Base-by-base conservation (phyloP, 208 protist species). In the Trypanosoma grayi region DNA sequence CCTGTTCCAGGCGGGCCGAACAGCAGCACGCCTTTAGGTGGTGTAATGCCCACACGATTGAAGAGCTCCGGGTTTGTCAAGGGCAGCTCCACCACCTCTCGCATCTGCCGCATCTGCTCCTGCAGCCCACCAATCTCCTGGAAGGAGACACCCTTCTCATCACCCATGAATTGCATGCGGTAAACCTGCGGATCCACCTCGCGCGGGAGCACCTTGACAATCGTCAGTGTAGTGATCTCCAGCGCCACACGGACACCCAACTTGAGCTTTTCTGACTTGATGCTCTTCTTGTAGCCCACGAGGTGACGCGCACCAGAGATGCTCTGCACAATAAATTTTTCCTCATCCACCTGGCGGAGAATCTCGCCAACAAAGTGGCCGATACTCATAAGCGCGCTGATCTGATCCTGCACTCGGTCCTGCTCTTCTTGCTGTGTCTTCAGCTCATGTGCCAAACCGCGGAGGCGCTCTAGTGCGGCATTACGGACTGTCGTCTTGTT, bases 201-300 rank as follows among this genome's bases (percentile, higher is more conserved):
- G 45, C 98, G 83, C 46, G 98, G 98, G n/a, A 99, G 85, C 10
- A 97, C 82, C 52, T 97, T 90, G 82, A 99, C 98, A 68, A 99
- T 99, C 4, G 99, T 99, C 22, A 99, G 85, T 16, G 99, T 99
- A 7, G 98, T 99, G 67, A 99, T 99, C 75, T 99, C 99, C 22
- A 99, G 85, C 40, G 99, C 91, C 0, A 99, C 99, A 58, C 99
- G 96, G 2, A 93, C 91, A 33, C 97, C 96, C 25, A 97, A 85
- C 70, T 87, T 98, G 6, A 99, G 81, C 70, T 96, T 90, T 56
- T 83, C 78, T 57, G 95, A 97, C 62, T 98, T 89, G 62, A 99
- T 90, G 65, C 93, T 87, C 61, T 87, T 92, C 52, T 98, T 77
- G 75, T 92, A 98, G 20, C 98, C 98, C 24, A 99, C 98, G 16